These are phyloP conservation scores for Termitomyces sp. DNA, from an alignment of 768 basidiomycete species.

Conservation along the genomic window DNA sequence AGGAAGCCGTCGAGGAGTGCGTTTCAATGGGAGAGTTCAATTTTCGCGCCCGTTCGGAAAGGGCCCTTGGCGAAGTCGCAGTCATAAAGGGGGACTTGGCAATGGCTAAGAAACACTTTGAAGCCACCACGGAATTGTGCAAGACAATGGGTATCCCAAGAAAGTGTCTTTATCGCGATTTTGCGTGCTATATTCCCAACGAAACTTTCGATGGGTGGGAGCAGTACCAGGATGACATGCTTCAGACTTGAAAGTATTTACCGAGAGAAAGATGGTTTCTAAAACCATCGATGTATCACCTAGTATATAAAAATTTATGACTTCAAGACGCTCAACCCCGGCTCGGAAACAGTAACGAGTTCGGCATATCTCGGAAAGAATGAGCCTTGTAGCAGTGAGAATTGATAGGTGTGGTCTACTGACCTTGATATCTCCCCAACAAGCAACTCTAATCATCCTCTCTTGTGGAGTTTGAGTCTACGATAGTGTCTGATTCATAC, in stretches of 20 bases:
- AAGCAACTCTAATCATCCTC: no score
- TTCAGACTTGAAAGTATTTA: not conserved
- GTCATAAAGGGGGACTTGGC: not conserved
- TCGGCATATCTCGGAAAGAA: no score
- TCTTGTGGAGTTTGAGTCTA: no score
- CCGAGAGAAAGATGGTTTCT: no score
- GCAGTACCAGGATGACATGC: constrained; percentile 1
- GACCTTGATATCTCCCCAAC: no score
- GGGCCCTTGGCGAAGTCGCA: constrained; percentile 11
- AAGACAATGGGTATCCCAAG: constrained; percentile 3
- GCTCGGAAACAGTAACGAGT: no score
- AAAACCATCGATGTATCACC: no score
- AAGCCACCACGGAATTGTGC: constrained; percentile 1
- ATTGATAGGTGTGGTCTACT: no score
- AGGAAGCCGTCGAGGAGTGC: constrained; percentile 1
- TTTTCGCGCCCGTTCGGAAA: not conserved
- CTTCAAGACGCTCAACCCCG: no score
- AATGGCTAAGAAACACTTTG: constrained; percentile 3
- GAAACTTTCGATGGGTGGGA: constrained; percentile 8
- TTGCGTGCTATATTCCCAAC: not conserved
- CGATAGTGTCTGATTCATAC: no score
- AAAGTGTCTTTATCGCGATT: constrained; percentile 1
- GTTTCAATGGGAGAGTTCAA: not conserved
- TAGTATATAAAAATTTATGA: no score
- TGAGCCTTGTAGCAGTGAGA: no score